Conservation (phyloP, 345 rosid genomes). For the Sisymbrium irio region DNA sequence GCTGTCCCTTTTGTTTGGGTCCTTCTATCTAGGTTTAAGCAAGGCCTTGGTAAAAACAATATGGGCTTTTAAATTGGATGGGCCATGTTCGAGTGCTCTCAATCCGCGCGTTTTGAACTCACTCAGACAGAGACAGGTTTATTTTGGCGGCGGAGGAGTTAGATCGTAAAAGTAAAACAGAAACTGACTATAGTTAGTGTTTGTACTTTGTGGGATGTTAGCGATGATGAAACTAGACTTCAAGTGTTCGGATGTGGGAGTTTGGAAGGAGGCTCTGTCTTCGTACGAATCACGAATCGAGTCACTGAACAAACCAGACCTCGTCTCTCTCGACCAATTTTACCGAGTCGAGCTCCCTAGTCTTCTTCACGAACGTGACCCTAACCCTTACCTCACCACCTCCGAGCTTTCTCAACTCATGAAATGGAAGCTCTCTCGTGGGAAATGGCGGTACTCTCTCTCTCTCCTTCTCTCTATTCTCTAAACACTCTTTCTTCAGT, state of each 20-base stretch:
- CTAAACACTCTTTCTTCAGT: not conserved
- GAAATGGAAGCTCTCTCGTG: slow-evolving; percentile 95
- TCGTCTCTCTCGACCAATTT: slow-evolving; percentile 65
- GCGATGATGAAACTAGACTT: slow-evolving; percentile 44
- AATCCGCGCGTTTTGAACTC: not conserved
- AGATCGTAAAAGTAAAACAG: too few species aligned
- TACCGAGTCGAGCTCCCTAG: slow-evolving; percentile 66
- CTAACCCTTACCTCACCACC: slow-evolving; percentile 70
- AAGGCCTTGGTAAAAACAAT: not conserved
- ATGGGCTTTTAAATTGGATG: not conserved
- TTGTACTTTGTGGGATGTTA: too few species aligned
- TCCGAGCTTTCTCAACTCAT: slow-evolving; percentile 80
- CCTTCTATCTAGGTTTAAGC: too few species aligned
- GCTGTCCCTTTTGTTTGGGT: too few species aligned
- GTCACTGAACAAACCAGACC: slow-evolving; percentile 66
- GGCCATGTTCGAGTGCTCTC: not conserved
- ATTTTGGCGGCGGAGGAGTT: not conserved
- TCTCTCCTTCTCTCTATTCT: not conserved
- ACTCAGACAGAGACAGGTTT: not conserved
- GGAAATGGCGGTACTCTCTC: slow-evolving; percentile 73
- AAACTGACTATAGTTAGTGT: too few species aligned
- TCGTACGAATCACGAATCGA: slow-evolving; percentile 53
- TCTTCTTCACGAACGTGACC: slow-evolving; percentile 63
- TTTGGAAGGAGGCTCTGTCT: slow-evolving; percentile 60
- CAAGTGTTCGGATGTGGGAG: slow-evolving; percentile 43